These are phyloP conservation scores for Naegleria gruberi DNA, from an alignment of 208 protist species.

Conservation along the genomic window DNA sequence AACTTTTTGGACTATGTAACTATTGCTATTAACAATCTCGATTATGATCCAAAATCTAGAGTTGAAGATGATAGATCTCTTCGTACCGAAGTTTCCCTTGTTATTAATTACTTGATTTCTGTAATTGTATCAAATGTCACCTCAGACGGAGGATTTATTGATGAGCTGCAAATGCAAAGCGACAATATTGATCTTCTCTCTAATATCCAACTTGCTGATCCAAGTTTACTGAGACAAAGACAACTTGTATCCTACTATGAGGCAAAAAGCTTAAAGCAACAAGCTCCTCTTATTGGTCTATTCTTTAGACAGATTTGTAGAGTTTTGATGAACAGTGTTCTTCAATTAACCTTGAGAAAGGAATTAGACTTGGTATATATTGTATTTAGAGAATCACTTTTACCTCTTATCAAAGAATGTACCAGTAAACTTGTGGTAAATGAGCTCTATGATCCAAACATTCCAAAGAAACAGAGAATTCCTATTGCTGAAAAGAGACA, in stretches of 20 bases:
- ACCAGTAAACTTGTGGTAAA: not conserved
- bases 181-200: not conserved
- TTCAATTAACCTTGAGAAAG: not conserved
- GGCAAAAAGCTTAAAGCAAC: not conserved
- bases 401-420: not conserved
- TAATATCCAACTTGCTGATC: not conserved
- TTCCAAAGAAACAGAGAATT: not conserved
- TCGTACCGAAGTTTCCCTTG: not conserved
- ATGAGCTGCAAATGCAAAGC: not conserved
- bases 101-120: not conserved
- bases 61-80: not conserved
- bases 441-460: not conserved
- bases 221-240: not conserved
- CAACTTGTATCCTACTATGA: not conserved
- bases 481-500: not conserved
- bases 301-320: not conserved
- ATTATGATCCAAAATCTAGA: not conserved
- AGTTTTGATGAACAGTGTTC: not conserved
- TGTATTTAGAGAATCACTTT: not conserved
- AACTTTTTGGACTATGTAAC: not conserved
- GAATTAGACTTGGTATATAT: not conserved
- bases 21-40: not conserved
- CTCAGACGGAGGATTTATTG: not conserved
- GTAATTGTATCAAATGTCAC: not conserved
- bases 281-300: not conserved